Evolutionary conservation across 441 rosid genomes (phyloP).

Genomic region (Dalechampia spathulata): DNA sequence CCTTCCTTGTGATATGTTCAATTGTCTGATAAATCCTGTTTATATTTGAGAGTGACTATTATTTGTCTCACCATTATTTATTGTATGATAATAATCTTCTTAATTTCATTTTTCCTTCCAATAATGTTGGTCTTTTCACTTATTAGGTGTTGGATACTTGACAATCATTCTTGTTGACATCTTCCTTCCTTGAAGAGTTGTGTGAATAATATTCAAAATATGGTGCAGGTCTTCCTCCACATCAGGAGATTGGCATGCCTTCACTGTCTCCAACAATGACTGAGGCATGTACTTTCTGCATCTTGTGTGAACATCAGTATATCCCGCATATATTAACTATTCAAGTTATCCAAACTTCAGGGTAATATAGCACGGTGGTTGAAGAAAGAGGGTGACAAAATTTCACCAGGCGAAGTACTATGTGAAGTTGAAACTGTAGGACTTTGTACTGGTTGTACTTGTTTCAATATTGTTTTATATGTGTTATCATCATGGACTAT

Average conservation of each 20-base stretch:
- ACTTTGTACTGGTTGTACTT: constrained; percentile 4
- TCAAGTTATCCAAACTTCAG: constrained; percentile 32
- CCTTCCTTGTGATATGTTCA: no score
- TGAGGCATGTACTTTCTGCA: constrained; percentile 48
- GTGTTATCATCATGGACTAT: background rate
- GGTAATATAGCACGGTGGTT: constrained; percentile 96
- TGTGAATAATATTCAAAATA: constrained; percentile 12
- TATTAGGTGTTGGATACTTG: background rate
- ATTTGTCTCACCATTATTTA: no score
- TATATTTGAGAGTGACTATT: background rate
- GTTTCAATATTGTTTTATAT: constrained; percentile 9
- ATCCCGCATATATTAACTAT: constrained; percentile 13
- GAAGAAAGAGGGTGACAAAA: constrained; percentile 95
- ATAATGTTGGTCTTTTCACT: background rate
- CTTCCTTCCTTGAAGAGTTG: constrained; percentile 1
- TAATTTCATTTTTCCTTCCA: background rate
- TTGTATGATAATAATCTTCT: no score
- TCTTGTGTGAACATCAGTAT: constrained; percentile 10
- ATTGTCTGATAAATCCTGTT: no score
- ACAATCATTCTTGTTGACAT: no score
- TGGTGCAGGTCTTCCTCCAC: constrained; percentile 82
- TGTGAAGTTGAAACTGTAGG: constrained; percentile 98
- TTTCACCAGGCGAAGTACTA: constrained; percentile 89
- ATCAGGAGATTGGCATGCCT: constrained; percentile 99
- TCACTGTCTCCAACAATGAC: constrained; percentile 98